Evolutionary conservation across 495 filamentous ascomycete species (phyloP), one percentile per base, ranked within the genome.

Genomic region (Aspergillus sclerotioniger): DNA sequence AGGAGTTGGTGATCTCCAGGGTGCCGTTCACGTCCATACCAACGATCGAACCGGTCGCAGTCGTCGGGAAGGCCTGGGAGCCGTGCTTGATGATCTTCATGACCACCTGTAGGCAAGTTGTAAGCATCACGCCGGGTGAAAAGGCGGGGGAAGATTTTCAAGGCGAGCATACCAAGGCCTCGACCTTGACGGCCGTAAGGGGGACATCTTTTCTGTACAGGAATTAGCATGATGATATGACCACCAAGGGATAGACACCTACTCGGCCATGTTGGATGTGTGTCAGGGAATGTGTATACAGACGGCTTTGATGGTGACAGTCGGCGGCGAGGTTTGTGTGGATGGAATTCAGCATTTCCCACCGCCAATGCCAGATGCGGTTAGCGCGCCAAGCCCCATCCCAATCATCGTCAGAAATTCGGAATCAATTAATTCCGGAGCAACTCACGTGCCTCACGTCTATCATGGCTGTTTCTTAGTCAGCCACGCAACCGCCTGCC

Each of bases 1-100:
- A 98, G 60, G 85, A 82, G 78, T 97, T 97, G 45, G 94, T 98
- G 78, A 98, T 78, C 76, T 98, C 86, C 59, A 98, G 86, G 49
- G 81, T 82, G 62, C 87, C 86, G 60, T 86, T 86, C 60, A 85
- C 84, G 68, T 97, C 94, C 90, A 98, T 91, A 66, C 94, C 94
- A 53, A 96, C 90, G 37, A 96, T 80, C 48, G 89, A 90, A 53
- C 92, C 92, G 52, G 91, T 98, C 53, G 92, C 90, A 20, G 85
- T 89, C 33, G 90, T 91, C 54, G 93, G 95, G 78, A 95, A 98
- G 57, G 80, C 81, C 60, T 90, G 82, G 25, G 90, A 87, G 80
- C 87, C 89, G 80, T 95, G 91, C 78, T 92, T 96, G 67, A 94
- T 91, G 67, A 97, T 90, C 77, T 96, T 96, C 90, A 96, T 91